Conservation (phyloP, 2,329 filamentous ascomycete genomes). For the Cordyceps farinosa region DNA sequence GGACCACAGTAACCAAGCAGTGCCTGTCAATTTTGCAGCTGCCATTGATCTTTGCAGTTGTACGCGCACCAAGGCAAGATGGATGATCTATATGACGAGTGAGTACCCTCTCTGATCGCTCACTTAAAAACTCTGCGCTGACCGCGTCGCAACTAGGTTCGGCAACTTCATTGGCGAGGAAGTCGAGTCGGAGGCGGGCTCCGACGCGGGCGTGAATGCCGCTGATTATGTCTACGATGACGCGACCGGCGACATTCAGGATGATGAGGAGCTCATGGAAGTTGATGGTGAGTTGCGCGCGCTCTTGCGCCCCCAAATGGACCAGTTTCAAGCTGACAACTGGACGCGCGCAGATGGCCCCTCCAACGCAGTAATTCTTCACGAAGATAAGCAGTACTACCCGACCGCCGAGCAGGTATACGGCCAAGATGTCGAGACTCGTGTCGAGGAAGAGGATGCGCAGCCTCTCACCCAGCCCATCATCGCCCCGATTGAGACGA, state of each 20-base stretch:
- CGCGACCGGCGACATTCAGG: conserved; percentile 62
- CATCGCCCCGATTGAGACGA: conserved; percentile 85
- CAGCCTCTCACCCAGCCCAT: conserved; percentile 91
- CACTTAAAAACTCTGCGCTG: not conserved
- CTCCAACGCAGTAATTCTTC: conserved; percentile 93
- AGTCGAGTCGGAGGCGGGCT: conserved; percentile 78
- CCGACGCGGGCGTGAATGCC: conserved; percentile 69
- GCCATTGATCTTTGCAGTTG: conserved; percentile 22
- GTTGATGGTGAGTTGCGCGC: conserved; percentile 62
- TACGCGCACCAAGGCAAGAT: conserved; percentile 45
- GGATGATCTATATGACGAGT: conserved; percentile 99
- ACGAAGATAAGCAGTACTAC: conserved; percentile 99
- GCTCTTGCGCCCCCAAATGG: conserved; percentile 15
- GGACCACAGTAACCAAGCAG: not conserved
- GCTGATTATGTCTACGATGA: conserved; percentile 81
- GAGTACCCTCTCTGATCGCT: conserved; percentile 25
- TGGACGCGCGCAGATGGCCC: conserved; percentile 58
- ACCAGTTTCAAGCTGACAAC: conserved; percentile 25
- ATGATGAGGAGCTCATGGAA: conserved; percentile 84
- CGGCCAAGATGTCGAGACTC: conserved; percentile 86
- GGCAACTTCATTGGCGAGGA: conserved; percentile 98
- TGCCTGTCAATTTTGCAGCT: conserved; percentile 19
- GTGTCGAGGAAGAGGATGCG: conserved; percentile 96
- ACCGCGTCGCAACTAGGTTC: conserved; percentile 58
- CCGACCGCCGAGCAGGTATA: conserved; percentile 97